These are phyloP conservation scores for Aquilaria sinensis DNA, from an alignment of 345 rosid genomes.

Conservation along the genomic window DNA sequence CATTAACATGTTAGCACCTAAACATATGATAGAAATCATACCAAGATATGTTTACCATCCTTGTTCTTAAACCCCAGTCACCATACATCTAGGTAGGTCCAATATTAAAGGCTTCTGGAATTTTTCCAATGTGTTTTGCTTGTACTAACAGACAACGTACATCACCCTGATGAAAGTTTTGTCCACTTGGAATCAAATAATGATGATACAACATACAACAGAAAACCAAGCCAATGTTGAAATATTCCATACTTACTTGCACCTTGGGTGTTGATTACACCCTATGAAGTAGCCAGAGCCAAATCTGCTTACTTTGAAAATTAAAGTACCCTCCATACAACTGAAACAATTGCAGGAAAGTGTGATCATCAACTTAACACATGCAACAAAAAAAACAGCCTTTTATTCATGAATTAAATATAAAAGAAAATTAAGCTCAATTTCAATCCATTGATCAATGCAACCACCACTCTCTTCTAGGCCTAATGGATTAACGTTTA, in stretches of 20 bases:
- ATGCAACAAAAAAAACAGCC: not conserved
- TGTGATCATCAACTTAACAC: constrained; percentile 1
- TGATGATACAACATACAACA: not conserved
- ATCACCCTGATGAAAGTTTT: not conserved
- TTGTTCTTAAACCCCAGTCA: no score
- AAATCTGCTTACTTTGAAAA: constrained; percentile 75
- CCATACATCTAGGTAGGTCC: no score
- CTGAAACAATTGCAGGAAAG: constrained; percentile 38
- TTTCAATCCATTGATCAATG: no score
- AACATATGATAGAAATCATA: no score
- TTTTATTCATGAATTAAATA: no score
- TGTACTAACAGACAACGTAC: not conserved
- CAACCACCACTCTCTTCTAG: no score
- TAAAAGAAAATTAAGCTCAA: no score
- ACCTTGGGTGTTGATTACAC: constrained; percentile 82
- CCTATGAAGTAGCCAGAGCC: constrained; percentile 93
- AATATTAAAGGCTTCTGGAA: no score
- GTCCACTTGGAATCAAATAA: not conserved
- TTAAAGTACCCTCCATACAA: constrained; percentile 78
- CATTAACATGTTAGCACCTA: no score
- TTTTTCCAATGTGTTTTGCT: no score
- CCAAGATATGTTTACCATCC: no score
- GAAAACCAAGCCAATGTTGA: constrained; percentile 1
- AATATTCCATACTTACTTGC: constrained; percentile 69
- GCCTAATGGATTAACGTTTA: no score